Evolutionary conservation across 2,329 filamentous ascomycete species (phyloP), one percentile per base, ranked within the genome.

Genomic region (Dactylellina leptospora): DNA sequence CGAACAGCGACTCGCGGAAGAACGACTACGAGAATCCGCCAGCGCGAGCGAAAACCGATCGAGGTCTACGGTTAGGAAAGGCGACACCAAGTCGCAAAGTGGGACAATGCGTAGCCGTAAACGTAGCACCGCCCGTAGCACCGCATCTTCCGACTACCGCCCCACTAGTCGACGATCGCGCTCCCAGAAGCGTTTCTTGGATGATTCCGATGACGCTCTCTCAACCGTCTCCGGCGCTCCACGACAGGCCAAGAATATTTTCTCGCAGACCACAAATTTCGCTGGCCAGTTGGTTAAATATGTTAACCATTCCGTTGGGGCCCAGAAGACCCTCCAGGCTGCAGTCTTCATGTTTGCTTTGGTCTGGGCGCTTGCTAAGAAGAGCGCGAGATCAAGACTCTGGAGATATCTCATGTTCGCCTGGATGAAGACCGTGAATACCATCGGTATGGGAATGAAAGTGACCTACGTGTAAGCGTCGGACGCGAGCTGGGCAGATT

Each of bases 361-460:
- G 72, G 78, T 96, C 27, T 80, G 93, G 74, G 86, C 95, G 74
- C 82, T 97, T 70, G 89, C 90, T 66, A 85, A 90, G 76, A 85
- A 86, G 76, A 89, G 90, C 77, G 82, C 96, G 11, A 86, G 93
- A 40, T 88, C 96, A 75, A 85, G 90, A 74, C 80, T 97, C 33
- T 85, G 87, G 78, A 84, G 88, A 61, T 82, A 92, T 36, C 78
- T 96, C 44, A 85, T 85, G 38, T 83, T 85, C 25, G 87, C 87
- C 8, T 96, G 92, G 92, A 85, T 86, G 60, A 97, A 96, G 81
- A 82, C 96, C 40, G 87, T 86, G 78, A 85, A 87, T 47, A 97
- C 95, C 0, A 88, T 93, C 3, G 93, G 93, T 1, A 97, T 97
- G 93, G 95, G 93, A 1, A 90, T 96, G 74, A 97, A 97, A 82